A percentile compares a stretch with the other conserved stretches of the same genome.
Conservation (phyloP, 2,329 filamentous ascomycete genomes). For the Colletotrichum ledebouriae region DNA sequence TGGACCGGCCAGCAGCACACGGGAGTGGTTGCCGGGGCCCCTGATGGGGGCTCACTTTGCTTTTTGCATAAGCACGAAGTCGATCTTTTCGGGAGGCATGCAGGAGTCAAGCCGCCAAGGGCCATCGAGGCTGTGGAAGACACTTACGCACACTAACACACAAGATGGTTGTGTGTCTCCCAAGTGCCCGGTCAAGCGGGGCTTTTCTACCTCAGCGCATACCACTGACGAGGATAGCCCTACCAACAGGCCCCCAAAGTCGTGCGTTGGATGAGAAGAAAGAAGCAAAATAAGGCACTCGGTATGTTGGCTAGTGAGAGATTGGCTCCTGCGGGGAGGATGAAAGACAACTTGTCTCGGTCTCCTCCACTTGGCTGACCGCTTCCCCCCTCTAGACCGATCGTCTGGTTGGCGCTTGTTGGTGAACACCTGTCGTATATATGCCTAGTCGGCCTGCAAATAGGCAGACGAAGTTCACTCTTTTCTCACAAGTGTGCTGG, state of each 20-base stretch:
- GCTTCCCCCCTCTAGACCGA: slow-evolving; percentile 30
- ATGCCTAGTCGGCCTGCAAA: slow-evolving; percentile 29
- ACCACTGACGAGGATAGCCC: slow-evolving; percentile 39
- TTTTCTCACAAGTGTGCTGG: slow-evolving; percentile 32
- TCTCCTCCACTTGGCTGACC: slow-evolving; percentile 36
- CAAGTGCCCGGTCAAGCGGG: slow-evolving; percentile 39
- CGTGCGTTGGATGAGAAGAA: slow-evolving; percentile 35
- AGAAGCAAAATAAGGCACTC: slow-evolving; percentile 32
- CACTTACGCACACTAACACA: slow-evolving; percentile 38
- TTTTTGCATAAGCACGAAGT: slow-evolving; percentile 37
- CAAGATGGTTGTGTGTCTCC: slow-evolving; percentile 40
- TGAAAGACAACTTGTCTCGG: slow-evolving; percentile 38
- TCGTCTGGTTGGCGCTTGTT: slow-evolving; percentile 24
- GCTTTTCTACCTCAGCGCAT: slow-evolving; percentile 25
- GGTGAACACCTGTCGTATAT: slow-evolving; percentile 29
- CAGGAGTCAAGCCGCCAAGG: slow-evolving; percentile 27
- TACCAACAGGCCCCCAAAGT: slow-evolving; percentile 25
- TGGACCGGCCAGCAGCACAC: slow-evolving; percentile 28
- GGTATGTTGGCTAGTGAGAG: slow-evolving; percentile 35
- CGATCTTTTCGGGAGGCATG: slow-evolving; percentile 40
- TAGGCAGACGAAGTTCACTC: slow-evolving; percentile 22
- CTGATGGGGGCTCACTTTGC: slow-evolving; percentile 36
- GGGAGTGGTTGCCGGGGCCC: slow-evolving; percentile 20
- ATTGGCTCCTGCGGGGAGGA: slow-evolving; percentile 37
- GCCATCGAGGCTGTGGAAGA: slow-evolving; percentile 35